Evolutionary conservation across 305 asterid species (phyloP).

Genomic region (Fraxinus albicans): DNA sequence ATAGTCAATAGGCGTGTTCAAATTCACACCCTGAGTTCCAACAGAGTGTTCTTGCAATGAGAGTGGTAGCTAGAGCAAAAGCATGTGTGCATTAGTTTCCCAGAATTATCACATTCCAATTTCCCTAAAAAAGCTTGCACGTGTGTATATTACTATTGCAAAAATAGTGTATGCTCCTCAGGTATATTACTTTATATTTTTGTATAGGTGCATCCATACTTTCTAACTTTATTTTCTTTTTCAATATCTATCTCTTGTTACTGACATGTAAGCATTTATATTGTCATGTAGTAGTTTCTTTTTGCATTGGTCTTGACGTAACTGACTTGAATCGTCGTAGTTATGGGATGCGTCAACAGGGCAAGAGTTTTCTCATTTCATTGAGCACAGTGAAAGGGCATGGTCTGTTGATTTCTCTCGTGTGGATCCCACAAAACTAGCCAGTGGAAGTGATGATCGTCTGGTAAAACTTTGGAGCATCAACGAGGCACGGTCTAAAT

Average conservation of each 20-base stretch:
- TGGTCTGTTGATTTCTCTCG: constrained; percentile 96
- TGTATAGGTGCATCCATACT: neutral
- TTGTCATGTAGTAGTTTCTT: constrained; percentile 2
- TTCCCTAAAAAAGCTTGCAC: neutral
- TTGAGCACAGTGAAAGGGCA: constrained; percentile 79
- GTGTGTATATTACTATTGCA: neutral
- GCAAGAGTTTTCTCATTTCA: constrained; percentile 53
- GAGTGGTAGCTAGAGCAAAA: constrained; percentile 1
- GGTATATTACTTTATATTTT: neutral
- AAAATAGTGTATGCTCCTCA: neutral
- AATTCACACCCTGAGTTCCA: neutral
- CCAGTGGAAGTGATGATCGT: constrained; percentile 93
- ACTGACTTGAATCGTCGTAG: constrained; percentile 46
- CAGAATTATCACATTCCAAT: neutral
- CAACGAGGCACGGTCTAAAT: constrained; percentile 56
- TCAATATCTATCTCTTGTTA: neutral
- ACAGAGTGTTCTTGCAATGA: neutral
- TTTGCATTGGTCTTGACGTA: constrained; percentile 19
- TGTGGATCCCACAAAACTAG: constrained; percentile 73
- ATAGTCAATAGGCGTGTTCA: neutral
- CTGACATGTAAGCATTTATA: constrained; percentile 7
- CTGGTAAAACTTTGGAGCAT: constrained; percentile 88
- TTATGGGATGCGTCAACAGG: constrained; percentile 94
- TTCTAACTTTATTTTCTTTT: neutral
- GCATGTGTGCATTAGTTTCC: neutral